Conservation (phyloP, 2,329 filamentous ascomycete species). For the Meredithiella fracta region DNA sequence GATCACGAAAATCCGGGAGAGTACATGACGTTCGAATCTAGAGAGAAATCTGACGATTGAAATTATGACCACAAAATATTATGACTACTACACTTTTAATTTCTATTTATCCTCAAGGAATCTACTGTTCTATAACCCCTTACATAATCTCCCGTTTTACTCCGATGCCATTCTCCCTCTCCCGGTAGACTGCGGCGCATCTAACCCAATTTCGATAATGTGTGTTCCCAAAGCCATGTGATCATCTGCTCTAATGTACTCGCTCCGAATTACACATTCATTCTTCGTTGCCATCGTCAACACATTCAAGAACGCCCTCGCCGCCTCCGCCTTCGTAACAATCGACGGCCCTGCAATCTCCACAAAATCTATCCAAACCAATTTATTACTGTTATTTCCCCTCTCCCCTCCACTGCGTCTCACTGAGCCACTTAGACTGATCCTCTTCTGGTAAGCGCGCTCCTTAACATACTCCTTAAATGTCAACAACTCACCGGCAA, state of each 20-base stretch:
- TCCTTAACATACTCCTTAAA: conserved; percentile 6
- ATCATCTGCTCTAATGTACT: conserved; percentile 19
- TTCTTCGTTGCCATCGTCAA: conserved; percentile 53
- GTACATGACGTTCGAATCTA: conserved; percentile 68
- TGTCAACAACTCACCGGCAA: not conserved
- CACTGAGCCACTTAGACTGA: not conserved
- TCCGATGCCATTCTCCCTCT: not conserved
- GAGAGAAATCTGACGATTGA: conserved; percentile 47
- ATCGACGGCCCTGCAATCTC: conserved; percentile 44
- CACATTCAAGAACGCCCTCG: conserved; percentile 61
- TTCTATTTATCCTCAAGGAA: too few relatives aligned
- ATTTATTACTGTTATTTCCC: not conserved
- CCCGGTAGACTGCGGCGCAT: not conserved
- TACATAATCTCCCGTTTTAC: not conserved
- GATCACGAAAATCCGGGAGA: conserved; percentile 27
- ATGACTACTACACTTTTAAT: not conserved
- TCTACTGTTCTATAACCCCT: not conserved
- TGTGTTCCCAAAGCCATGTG: conserved; percentile 6
- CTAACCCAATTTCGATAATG: conserved; percentile 11
- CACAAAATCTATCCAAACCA: conserved; percentile 46
- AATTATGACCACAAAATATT: conserved; percentile 26
- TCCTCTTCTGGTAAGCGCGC: not conserved
- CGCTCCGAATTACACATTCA: conserved; percentile 36
- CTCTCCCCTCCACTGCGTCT: not conserved
- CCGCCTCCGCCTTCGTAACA: conserved; percentile 44